Conservation (phyloP, 2,329 filamentous ascomycete species). For the Sclerotinia spermophila region DNA sequence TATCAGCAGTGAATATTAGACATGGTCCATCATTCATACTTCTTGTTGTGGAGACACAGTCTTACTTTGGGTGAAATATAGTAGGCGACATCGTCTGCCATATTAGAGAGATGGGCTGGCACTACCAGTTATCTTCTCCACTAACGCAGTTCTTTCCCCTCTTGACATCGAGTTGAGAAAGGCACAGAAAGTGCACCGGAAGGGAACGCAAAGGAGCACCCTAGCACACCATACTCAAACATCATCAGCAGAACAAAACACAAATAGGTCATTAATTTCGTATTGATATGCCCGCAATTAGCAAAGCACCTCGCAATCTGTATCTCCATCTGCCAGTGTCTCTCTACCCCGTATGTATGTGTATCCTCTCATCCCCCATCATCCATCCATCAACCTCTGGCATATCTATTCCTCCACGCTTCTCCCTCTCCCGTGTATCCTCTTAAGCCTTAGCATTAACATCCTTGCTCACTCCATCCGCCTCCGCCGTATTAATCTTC, state of each 20-base stretch:
- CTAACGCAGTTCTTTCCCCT: neutral
- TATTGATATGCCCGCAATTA: neutral
- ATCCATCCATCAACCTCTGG: neutral
- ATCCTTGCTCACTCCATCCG: constrained; percentile 59
- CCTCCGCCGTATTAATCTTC: constrained; percentile 74
- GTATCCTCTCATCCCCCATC: neutral
- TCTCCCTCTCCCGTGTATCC: too few relatives aligned
- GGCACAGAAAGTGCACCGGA: neutral
- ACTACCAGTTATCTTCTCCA: neutral
- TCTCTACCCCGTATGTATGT: neutral
- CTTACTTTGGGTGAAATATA: too few relatives aligned
- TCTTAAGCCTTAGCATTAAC: constrained; percentile 42
- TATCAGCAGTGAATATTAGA: neutral
- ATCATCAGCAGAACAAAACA: neutral
- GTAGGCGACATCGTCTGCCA: neutral
- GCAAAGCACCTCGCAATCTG: neutral
- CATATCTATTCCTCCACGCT: neutral
- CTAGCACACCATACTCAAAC: too few relatives aligned
- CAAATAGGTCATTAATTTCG: neutral
- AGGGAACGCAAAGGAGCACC: neutral
- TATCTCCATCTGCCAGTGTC: neutral
- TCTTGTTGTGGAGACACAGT: neutral
- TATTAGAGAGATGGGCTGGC: neutral
- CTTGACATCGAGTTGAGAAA: neutral
- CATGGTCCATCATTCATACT: neutral